A percentile compares a stretch with the other conserved stretches of the same genome.
Evolutionary conservation across 2,329 filamentous ascomycete genomes (phyloP).

Genomic region (Calonectria hongkongensis): DNA sequence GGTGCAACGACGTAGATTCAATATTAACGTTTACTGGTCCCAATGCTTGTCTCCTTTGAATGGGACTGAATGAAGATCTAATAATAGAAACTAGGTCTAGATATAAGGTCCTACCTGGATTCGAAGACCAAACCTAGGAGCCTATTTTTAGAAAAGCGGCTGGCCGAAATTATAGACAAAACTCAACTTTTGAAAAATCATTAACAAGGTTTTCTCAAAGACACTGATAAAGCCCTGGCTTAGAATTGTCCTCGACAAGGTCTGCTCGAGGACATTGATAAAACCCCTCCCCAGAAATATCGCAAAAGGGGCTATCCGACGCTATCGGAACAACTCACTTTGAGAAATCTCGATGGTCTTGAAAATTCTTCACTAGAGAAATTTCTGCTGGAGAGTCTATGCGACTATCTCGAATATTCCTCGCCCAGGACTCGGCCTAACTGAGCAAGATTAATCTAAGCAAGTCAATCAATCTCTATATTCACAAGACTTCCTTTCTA

Average conservation of each 20-base stretch:
- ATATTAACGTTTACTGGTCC: no score
- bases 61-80: no score
- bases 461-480: no score
- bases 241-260: background rate
- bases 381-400: no score
- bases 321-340: background rate
- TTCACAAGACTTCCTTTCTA: no score
- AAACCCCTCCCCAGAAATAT: background rate
- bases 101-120: background rate
- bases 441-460: no score
- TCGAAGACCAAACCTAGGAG: background rate
- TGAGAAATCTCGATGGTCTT: background rate
- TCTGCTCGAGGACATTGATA: background rate
- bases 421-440: background rate
- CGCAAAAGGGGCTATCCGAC: background rate
- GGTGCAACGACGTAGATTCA: no score
- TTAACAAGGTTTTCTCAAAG: background rate
- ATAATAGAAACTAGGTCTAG: background rate
- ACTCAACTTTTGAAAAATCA: background rate
- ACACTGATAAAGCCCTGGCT: background rate
- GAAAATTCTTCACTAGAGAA: no score
- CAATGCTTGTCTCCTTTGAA: no score
- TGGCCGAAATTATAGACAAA: conserved; percentile 3
- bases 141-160: conserved; percentile 3
- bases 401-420: no score